These are phyloP conservation scores for Fusarium denticulatum DNA, from an alignment of 2,329 filamentous ascomycete species.

Conservation along the genomic window DNA sequence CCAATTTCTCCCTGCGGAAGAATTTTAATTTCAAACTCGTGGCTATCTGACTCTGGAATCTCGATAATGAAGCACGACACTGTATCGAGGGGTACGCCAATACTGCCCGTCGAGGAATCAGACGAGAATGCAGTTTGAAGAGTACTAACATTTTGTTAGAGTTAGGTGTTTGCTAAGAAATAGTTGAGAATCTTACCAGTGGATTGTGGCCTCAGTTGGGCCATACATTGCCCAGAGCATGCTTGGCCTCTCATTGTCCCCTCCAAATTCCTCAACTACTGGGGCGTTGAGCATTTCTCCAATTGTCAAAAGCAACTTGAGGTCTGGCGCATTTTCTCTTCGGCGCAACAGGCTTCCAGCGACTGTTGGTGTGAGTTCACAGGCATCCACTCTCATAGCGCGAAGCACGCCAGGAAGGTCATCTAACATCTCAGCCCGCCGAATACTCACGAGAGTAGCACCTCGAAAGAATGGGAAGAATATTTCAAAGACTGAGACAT, in stretches of 20 bases:
- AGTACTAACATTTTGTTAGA: constrained; percentile 60
- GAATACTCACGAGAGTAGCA: constrained; percentile 76
- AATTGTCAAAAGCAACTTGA: constrained; percentile 83
- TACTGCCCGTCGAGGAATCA: constrained; percentile 69
- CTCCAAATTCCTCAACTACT: constrained; percentile 83
- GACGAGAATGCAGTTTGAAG: constrained; percentile 71
- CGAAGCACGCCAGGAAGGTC: constrained; percentile 77
- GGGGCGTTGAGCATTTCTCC: constrained; percentile 89
- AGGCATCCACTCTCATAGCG: constrained; percentile 77
- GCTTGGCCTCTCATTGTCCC: constrained; percentile 59
- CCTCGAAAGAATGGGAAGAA: constrained; percentile 86
- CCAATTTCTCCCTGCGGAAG: constrained; percentile 75
- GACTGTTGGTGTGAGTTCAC: constrained; percentile 89
- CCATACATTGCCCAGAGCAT: constrained; percentile 95
- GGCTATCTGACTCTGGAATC: constrained; percentile 47
- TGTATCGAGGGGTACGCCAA: constrained; percentile 82
- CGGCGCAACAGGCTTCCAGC: constrained; percentile 78
- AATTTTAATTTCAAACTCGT: constrained; percentile 55
- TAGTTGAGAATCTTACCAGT: constrained; percentile 64
- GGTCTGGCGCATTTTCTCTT: constrained; percentile 71
- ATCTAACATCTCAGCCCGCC: constrained; percentile 75
- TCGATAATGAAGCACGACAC: constrained; percentile 80
- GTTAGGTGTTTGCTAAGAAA: background rate
- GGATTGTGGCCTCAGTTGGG: constrained; percentile 90
- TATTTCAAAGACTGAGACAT: constrained; percentile 94